Evolutionary conservation across 163 green algal species (phyloP), one percentile per base, ranked within the genome.

Genomic region (Trebouxia gelatinosa): DNA sequence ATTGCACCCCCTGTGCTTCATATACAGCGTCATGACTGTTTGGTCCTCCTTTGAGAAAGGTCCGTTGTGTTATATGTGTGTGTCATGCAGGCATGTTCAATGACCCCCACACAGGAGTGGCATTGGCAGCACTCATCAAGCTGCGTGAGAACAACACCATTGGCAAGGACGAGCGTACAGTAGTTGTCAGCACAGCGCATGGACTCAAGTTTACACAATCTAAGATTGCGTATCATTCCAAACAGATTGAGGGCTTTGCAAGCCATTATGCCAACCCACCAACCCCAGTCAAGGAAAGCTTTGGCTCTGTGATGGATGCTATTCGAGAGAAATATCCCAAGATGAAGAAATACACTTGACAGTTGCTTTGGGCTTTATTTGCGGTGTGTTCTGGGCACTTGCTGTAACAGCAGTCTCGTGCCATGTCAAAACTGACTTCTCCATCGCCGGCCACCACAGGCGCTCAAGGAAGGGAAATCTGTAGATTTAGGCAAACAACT

Each of bases 31-130:
- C n/a, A n/a, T n/a, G n/a, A n/a, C n/a, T n/a, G n/a, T n/a, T n/a
- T n/a, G n/a, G n/a, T n/a, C n/a, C 26, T 17, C 7, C 28, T 11
- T 37, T 62, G 68, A 77, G 13, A 34, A 1, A 2, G 40, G n/a
- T 6, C 1, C 46, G 6, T 37, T n/a, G 29, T 23, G 3, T 9
- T 77, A 31, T 67, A 7, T 34, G 11, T 67, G 58, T 32, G 11
- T 67, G 26, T 38, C 6, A 11, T 59, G 71, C 72, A 83, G 79
- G 96, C 83, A 99, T 99, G 96, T 99, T 99, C 92, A 99, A 99
- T 91, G 99, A 96, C 88, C 96, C 96, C 21, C 96, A 99, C 91
- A 99, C 96, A 26, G 95, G 95, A 50, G 95, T 99, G 21, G 96
- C 96, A 34, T 90, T 99, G 32, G 90, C 94, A n/a, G 96, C 96